These are phyloP conservation scores for Kodamaea suecica DNA, from an alignment of 1,139 yeast genomes.

Conservation along the genomic window DNA sequence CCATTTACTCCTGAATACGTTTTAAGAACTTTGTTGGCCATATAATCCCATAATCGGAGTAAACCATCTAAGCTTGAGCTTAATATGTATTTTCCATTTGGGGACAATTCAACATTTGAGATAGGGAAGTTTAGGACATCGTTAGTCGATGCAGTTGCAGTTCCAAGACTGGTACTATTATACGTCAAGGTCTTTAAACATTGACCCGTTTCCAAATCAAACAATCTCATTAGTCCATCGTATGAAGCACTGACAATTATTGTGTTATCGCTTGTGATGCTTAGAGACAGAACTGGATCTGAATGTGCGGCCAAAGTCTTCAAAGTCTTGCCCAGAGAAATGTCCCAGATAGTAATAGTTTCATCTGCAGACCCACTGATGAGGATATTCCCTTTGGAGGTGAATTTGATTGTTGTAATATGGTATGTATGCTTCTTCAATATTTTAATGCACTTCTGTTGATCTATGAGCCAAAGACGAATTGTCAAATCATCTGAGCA, in stretches of 20 bases:
- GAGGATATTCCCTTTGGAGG: constrained; percentile 70
- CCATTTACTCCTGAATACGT: constrained; percentile 51
- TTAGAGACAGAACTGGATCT: constrained; percentile 79
- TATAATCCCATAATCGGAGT: constrained; percentile 78
- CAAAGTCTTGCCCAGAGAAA: constrained; percentile 63
- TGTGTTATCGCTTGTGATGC: constrained; percentile 75
- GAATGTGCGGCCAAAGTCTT: constrained; percentile 90
- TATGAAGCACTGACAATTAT: constrained; percentile 84
- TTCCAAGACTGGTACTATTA: constrained; percentile 55
- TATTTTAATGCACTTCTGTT: constrained; percentile 53
- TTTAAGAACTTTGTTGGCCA: constrained; percentile 73
- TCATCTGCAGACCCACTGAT: constrained; percentile 90
- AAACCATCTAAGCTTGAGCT: constrained; percentile 81
- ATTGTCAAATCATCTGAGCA: constrained; percentile 86
- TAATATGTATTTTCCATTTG: constrained; percentile 77
- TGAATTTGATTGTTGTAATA: constrained; percentile 70
- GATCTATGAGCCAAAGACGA: constrained; percentile 63
- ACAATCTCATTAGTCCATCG: constrained; percentile 85
- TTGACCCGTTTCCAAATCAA: constrained; percentile 87
- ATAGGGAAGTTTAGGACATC: constrained; percentile 62
- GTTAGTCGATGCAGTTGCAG: constrained; percentile 56
- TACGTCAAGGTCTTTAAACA: constrained; percentile 86
- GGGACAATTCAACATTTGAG: constrained; percentile 68
- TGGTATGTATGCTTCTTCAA: constrained; percentile 84
- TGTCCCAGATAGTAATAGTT: constrained; percentile 88